Conservation (phyloP, 2,329 filamentous ascomycete genomes). For the Apiospora hydei region DNA sequence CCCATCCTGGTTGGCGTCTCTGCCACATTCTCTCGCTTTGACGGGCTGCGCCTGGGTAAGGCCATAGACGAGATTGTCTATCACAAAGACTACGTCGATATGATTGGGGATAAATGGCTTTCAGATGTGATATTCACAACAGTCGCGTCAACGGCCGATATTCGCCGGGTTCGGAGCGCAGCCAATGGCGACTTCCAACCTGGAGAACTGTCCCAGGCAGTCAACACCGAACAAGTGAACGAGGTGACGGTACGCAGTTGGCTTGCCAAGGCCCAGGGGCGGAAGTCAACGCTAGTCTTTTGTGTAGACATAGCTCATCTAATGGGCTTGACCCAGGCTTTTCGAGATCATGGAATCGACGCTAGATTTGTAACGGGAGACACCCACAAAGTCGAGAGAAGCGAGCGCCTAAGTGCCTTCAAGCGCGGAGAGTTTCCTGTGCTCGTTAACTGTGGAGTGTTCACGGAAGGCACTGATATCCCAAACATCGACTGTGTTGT, state of each 20-base stretch:
- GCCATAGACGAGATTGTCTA: slow-evolving; percentile 97
- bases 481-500: slow-evolving; percentile 96
- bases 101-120: slow-evolving; percentile 85
- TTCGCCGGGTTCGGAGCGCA: slow-evolving; percentile 72
- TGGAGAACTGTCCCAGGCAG: slow-evolving; percentile 76
- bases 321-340: slow-evolving; percentile 73
- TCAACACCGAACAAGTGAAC: slow-evolving; percentile 85
- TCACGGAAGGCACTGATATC: slow-evolving; percentile 97
- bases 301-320: slow-evolving; percentile 92
- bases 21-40: slow-evolving; percentile 78
- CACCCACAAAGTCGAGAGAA: slow-evolving; percentile 73
- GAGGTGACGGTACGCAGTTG: slow-evolving; percentile 86
- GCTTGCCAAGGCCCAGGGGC: slow-evolving; percentile 74
- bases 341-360: slow-evolving; percentile 80
- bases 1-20: slow-evolving; percentile 88
- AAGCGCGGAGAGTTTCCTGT: slow-evolving; percentile 80
- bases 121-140: slow-evolving; percentile 94
- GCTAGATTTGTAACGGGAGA: slow-evolving; percentile 87
- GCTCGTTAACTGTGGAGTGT: slow-evolving; percentile 92
- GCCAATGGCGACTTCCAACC: slow-evolving; percentile 80
- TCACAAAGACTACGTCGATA: slow-evolving; percentile 76
- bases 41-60: slow-evolving; percentile 81
- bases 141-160: slow-evolving; percentile 81
- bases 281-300: slow-evolving; percentile 90
- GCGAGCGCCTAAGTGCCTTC: slow-evolving; percentile 77